These are phyloP conservation scores for Tetragonia tetragonoides DNA, from an alignment of 148 eudicot genomes.

Conservation along the genomic window DNA sequence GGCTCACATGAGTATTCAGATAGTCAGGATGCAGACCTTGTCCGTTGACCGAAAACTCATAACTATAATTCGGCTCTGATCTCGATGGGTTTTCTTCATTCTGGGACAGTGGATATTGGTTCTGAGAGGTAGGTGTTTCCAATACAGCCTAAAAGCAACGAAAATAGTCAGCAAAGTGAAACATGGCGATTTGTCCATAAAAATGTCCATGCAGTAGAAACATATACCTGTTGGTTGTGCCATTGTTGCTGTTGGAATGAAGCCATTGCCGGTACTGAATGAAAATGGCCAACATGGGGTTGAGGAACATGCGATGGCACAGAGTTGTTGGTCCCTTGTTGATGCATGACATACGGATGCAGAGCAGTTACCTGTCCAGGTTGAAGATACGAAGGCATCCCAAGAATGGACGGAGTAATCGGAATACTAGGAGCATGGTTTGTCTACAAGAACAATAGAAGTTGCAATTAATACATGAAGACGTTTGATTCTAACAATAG, in stretches of 20 bases:
- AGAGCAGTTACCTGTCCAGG: slow-evolving; percentile 69
- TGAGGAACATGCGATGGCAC: slow-evolving; percentile 62
- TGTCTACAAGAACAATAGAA: slow-evolving; percentile 34
- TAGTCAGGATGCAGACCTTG: slow-evolving; percentile 43
- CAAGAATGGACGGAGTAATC: slow-evolving; percentile 63
- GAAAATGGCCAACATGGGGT: slow-evolving; percentile 62
- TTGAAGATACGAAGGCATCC: slow-evolving; percentile 71
- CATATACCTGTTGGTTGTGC: slow-evolving; percentile 72
- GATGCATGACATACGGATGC: slow-evolving; percentile 85
- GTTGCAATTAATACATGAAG: neutral
- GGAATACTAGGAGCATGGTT: slow-evolving; percentile 58
- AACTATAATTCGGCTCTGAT: slow-evolving; percentile 44
- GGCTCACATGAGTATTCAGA: slow-evolving; percentile 41
- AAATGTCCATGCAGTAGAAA: neutral
- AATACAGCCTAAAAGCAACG: slow-evolving; percentile 44
- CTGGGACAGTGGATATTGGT: slow-evolving; percentile 46
- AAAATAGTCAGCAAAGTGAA: slow-evolving; percentile 17
- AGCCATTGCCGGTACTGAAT: slow-evolving; percentile 49
- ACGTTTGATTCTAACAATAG: slow-evolving; percentile 1
- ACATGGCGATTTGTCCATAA: neutral
- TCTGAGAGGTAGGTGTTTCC: slow-evolving; percentile 48
- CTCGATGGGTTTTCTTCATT: slow-evolving; percentile 48
- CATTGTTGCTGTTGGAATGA: slow-evolving; percentile 62
- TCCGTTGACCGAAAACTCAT: slow-evolving; percentile 62
- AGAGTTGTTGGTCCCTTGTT: slow-evolving; percentile 60